Base-by-base conservation (phyloP, 345 rosid genomes). In the Corchorus olitorius region DNA sequence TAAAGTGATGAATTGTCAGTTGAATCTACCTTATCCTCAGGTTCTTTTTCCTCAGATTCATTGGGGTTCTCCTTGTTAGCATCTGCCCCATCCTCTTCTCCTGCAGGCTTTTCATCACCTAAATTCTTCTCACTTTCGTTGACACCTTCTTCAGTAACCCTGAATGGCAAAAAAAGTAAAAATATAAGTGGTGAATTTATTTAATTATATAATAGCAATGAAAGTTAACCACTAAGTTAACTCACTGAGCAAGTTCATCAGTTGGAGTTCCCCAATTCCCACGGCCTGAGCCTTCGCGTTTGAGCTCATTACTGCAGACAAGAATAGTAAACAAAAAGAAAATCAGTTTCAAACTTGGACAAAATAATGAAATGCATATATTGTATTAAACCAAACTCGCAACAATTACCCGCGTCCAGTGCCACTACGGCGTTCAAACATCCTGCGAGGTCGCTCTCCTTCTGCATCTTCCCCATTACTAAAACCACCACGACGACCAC, bases 281-380 rank as follows among this genome's bases (percentile, higher is more conserved):
- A 75, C 92, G 94, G 58, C 98, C 99, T 83, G 92, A 78, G 45
- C 98, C 99, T 13, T 91, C 94, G 16, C 99, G 97, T 67, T 93
- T 95, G 17, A 90, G 5, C 78, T 87, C 99, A 79, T 74, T 87
- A 50, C 99, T 96, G 79, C 59, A 52, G 2, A 65, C 54, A 52
- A 0, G 22, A 62, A 78, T 33, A 75, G 66, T 13, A 48, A 73
- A 76, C 53, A 33, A 11, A 39, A 64, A 55, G n/a, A 43, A 27
- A 45, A 59, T 52, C 2, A 67, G 61, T 52, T 62, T 17, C 10
- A 37, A 76, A 56, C 2, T 20, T 61, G 8, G 56, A 54, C 54
- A 10, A 41, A n/a, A 75, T 35, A 60, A 9, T 20, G n/a, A 46
- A 16, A 59, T 43, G n/a, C 27, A 27, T 61, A 34, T 35, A 27